Evolutionary conservation across 441 rosid species (phyloP).

Genomic region (Euphorbia corollata): DNA sequence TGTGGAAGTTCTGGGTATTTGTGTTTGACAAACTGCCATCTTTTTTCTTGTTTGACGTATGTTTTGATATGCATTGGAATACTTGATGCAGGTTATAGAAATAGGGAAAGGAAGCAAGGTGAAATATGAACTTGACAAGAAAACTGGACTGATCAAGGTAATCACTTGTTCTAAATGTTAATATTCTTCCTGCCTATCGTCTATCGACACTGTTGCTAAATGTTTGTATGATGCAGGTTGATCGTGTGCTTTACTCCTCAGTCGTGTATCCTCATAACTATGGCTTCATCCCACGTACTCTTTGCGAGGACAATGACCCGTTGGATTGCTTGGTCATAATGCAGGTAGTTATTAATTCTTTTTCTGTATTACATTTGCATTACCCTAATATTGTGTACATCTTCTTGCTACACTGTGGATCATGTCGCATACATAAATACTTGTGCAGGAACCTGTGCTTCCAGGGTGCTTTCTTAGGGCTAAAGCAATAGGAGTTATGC

Average conservation of each 20-base stretch:
- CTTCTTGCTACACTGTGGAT: background rate
- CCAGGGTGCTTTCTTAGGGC: slow-evolving; percentile 93
- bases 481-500: slow-evolving; percentile 94
- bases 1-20: background rate
- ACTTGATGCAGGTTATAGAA: slow-evolving; percentile 64
- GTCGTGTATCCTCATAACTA: slow-evolving; percentile 98
- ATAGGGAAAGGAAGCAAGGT: slow-evolving; percentile 94
- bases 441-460: slow-evolving; percentile 68
- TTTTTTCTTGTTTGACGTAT: slow-evolving; percentile 1
- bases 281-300: slow-evolving; percentile 91
- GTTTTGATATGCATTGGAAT: slow-evolving; percentile 1
- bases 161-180: slow-evolving; percentile 1
- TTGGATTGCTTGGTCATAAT: slow-evolving; percentile 78
- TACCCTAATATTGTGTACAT: background rate
- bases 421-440: background rate
- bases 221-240: slow-evolving; percentile 46
- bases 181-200: slow-evolving; percentile 2
- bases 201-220: slow-evolving; percentile 20
- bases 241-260: slow-evolving; percentile 93
- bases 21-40: background rate
- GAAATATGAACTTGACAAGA: slow-evolving; percentile 90
- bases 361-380: background rate
- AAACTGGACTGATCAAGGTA: slow-evolving; percentile 82
- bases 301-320: slow-evolving; percentile 95
- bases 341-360: slow-evolving; percentile 50